phyloP scores from a whole-genome alignment of 176 grass and related monocot genomes.

The sorghum (Sorghum bicolor) region Sorghum_bicolor_NCBIv3 NC_012874.2:68400501-68401000 shows the following conservation, averaged over 20 bases:
- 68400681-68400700: neutral
- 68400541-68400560: neutral
- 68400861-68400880: too few relatives aligned
- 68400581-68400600: neutral
- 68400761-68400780: neutral
- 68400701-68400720: neutral
- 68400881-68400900: too few relatives aligned
- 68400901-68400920: too few relatives aligned
- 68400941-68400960: neutral
- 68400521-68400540: neutral
- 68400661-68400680: neutral
- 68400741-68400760: neutral
- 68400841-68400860: too few relatives aligned
- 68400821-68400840: too few relatives aligned
- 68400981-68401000: neutral
- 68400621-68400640: neutral
- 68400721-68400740: neutral
- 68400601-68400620: neutral
- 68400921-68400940: rapidly evolving
- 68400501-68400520: neutral
- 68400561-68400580: neutral
- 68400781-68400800: neutral
- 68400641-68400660: neutral
- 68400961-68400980: neutral
- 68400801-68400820: neutral